phyloP scores from a whole-genome alignment of 306 rosid genomes.

The Castanea crenata region DNA sequence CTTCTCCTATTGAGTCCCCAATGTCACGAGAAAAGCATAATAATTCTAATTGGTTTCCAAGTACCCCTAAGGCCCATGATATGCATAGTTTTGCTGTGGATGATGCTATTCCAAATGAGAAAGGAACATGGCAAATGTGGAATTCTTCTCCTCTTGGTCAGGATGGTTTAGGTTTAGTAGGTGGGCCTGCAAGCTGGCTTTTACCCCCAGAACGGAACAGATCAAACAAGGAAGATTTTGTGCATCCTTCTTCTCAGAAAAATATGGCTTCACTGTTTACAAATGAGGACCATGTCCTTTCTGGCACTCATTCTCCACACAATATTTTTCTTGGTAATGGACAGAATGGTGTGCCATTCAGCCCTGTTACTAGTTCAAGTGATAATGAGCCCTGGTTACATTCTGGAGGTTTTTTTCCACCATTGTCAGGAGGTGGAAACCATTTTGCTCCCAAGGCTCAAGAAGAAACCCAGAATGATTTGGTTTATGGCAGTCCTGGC shows the following conservation, averaged over 20 bases:
- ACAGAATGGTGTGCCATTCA: slow-evolving; percentile 62
- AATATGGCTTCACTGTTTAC: slow-evolving; percentile 72
- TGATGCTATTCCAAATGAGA: slow-evolving; percentile 53
- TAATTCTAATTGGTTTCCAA: slow-evolving; percentile 50
- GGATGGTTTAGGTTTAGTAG: slow-evolving; percentile 84
- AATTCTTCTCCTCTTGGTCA: slow-evolving; percentile 81
- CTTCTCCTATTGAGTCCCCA: slow-evolving; percentile 93
- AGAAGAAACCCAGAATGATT: slow-evolving; percentile 64
- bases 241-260: slow-evolving; percentile 72
- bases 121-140: slow-evolving; percentile 99
- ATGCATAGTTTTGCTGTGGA: slow-evolving; percentile 47
- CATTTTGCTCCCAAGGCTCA: slow-evolving; percentile 43
- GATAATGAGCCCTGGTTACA: slow-evolving; percentile 84
- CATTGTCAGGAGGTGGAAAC: slow-evolving; percentile 57
- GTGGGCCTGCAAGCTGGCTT: slow-evolving; percentile 88
- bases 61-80: slow-evolving; percentile 47
- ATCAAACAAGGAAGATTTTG: slow-evolving; percentile 63
- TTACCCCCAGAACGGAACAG: slow-evolving; percentile 56
- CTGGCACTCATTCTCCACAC: slow-evolving; percentile 63
- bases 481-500: slow-evolving; percentile 67
- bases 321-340: slow-evolving; percentile 68
- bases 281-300: slow-evolving; percentile 62
- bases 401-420: slow-evolving; percentile 55
- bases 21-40: slow-evolving; percentile 80
- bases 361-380: slow-evolving; percentile 56